phyloP scores from a whole-genome alignment of 2,329 filamentous ascomycete species.

The Coniosporium tulheliwenetii region DNA sequence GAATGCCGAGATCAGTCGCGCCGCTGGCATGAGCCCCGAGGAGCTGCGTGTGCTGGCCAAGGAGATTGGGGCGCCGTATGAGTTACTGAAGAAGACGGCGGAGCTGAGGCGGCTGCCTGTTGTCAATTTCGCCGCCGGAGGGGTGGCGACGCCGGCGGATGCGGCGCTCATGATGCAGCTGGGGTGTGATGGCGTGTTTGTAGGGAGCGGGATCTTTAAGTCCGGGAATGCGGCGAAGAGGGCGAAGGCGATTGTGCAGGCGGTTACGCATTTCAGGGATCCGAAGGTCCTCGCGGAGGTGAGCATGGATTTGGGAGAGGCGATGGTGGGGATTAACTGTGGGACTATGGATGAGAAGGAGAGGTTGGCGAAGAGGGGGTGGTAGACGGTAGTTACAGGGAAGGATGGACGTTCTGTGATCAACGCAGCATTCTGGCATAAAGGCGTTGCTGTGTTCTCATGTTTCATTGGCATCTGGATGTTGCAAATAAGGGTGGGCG shows the following conservation, averaged over 20 bases:
- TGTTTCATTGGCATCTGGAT: too few species aligned
- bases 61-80: conserved; percentile 63
- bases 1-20: conserved; percentile 63
- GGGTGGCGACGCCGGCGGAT: conserved; percentile 96
- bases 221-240: conserved; percentile 78
- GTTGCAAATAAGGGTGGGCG: too few species aligned
- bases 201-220: conserved; percentile 96
- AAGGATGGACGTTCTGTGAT: too few species aligned
- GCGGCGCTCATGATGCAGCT: conserved; percentile 98
- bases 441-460: too few species aligned
- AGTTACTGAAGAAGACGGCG: conserved; percentile 72
- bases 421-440: too few species aligned
- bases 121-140: conserved; percentile 96
- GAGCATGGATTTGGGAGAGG: conserved; percentile 81
- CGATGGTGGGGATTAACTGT: conserved; percentile 93
- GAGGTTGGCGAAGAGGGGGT: conserved; percentile 73
- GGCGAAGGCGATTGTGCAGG: conserved; percentile 87
- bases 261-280: conserved; percentile 81
- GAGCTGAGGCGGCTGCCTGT: conserved; percentile 79
- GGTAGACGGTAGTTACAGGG: too few species aligned
- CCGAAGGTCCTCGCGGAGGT: conserved; percentile 74
- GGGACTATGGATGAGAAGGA: conserved; percentile 60
- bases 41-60: conserved; percentile 68
- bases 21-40: conserved; percentile 47
- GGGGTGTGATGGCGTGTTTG: conserved; percentile 94